These are phyloP conservation scores for Podospora comata DNA, from an alignment of 495 filamentous ascomycete genomes.

Conservation along the genomic window DNA sequence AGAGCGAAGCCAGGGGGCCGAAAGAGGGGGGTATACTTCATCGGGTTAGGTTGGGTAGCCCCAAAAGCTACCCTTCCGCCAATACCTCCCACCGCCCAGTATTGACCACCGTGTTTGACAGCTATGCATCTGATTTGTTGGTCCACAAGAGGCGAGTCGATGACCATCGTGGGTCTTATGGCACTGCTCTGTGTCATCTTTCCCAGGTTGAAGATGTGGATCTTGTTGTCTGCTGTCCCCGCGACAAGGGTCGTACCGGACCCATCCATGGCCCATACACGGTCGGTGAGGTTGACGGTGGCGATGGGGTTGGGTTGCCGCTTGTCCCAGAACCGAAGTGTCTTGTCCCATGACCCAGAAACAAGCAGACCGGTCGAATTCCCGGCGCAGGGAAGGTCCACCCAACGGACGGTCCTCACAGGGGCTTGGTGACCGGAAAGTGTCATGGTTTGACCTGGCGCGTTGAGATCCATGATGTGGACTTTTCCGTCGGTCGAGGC, in stretches of 20 bases:
- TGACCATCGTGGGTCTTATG: constrained; percentile 70
- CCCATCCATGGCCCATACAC: constrained; percentile 85
- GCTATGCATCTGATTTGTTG: constrained; percentile 84
- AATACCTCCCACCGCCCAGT: constrained; percentile 84
- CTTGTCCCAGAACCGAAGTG: constrained; percentile 82
- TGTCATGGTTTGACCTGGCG: constrained; percentile 49
- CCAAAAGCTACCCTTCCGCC: constrained; percentile 88
- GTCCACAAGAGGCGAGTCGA: constrained; percentile 72
- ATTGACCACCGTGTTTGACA: constrained; percentile 78
- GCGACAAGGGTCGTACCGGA: constrained; percentile 74
- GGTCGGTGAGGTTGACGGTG: constrained; percentile 66
- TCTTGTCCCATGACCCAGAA: constrained; percentile 90
- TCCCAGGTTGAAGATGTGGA: constrained; percentile 75
- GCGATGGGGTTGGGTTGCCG: constrained; percentile 60
- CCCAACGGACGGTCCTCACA: constrained; percentile 69
- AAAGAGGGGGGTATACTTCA: constrained; percentile 48
- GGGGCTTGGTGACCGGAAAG: constrained; percentile 72
- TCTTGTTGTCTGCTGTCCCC: constrained; percentile 81
- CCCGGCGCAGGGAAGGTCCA: constrained; percentile 52
- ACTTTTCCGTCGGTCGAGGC: constrained; percentile 75
- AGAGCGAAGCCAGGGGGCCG: background rate
- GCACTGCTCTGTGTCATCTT: constrained; percentile 54
- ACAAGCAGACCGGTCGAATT: constrained; percentile 56
- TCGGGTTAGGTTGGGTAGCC: constrained; percentile 83
- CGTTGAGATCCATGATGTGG: constrained; percentile 67